These are phyloP conservation scores for Plasmodium cynomolgi DNA, from an alignment of 169 alveolate species.

Conservation along the genomic window DNA sequence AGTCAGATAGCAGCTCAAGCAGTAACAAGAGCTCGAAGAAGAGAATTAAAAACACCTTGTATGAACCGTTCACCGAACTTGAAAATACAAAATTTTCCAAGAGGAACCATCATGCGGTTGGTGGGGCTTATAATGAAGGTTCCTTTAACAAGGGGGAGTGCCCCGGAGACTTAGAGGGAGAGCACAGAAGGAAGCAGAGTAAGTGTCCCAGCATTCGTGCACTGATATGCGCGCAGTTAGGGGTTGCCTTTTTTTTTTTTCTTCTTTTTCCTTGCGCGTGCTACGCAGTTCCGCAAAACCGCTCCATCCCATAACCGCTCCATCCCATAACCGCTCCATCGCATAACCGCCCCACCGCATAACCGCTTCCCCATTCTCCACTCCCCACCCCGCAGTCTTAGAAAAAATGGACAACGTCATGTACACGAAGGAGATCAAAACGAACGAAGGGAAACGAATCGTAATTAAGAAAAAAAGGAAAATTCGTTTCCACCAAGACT, in stretches of 20 bases:
- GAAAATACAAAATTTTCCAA: conserved; percentile 17
- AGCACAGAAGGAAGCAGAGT: conserved; percentile 30
- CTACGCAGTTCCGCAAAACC: background rate
- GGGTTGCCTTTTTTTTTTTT: background rate
- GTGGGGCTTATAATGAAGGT: conserved; percentile 10
- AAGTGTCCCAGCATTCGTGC: background rate
- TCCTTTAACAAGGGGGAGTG: conserved; percentile 43
- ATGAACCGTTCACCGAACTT: conserved; percentile 36
- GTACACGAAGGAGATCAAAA: conserved; percentile 64
- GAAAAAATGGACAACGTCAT: conserved; percentile 73
- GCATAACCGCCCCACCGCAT: background rate
- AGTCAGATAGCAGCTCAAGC: conserved; percentile 64
- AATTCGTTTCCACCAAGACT: conserved; percentile 66
- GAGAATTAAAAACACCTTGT: conserved; percentile 23
- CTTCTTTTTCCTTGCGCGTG: background rate
- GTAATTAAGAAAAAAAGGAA: conserved; percentile 72
- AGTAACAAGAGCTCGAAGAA: conserved; percentile 16
- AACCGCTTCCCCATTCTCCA: background rate
- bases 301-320: background rate
- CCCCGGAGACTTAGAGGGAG: conserved; percentile 11
- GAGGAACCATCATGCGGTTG: conserved; percentile 7
- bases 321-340: background rate
- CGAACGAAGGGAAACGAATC: conserved; percentile 67
- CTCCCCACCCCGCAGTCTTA: conserved; percentile 5
- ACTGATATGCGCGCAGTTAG: background rate